phyloP scores from a whole-genome alignment of 768 basidiomycete species.

The Lactarius tabidus region DNA sequence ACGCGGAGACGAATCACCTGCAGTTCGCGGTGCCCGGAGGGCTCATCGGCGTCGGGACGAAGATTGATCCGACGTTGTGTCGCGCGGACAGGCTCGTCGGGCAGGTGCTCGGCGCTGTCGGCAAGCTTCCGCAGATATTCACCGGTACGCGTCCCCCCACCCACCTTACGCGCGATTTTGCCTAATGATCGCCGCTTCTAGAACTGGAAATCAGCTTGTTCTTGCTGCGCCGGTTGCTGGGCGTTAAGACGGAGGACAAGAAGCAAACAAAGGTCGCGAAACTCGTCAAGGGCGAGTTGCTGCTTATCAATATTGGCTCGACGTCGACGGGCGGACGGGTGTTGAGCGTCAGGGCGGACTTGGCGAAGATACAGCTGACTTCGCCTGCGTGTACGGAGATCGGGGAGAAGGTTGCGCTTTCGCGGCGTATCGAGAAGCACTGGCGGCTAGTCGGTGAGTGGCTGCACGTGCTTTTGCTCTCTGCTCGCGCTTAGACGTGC shows the following conservation, averaged over 20 bases:
- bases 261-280: slow-evolving; percentile 96
- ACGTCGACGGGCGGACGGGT: slow-evolving; percentile 97
- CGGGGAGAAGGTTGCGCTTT: slow-evolving; percentile 95
- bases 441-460: slow-evolving; percentile 92
- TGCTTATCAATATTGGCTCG: slow-evolving; percentile 97
- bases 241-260: slow-evolving; percentile 98
- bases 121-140: slow-evolving; percentile 91
- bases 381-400: slow-evolving; percentile 95
- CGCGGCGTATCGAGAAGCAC: slow-evolving; percentile 94
- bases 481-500: neutral
- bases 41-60: slow-evolving; percentile 96
- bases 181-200: slow-evolving; percentile 29
- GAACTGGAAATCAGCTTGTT: slow-evolving; percentile 92
- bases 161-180: neutral
- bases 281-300: slow-evolving; percentile 83
- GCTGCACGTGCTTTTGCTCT: neutral
- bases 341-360: slow-evolving; percentile 87
- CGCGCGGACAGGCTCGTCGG: slow-evolving; percentile 96
- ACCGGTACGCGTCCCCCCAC: slow-evolving; percentile 49
- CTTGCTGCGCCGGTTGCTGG: slow-evolving; percentile 91
- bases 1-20: slow-evolving; percentile 92
- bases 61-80: slow-evolving; percentile 94
- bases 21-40: slow-evolving; percentile 97
- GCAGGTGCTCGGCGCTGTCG: slow-evolving; percentile 92
- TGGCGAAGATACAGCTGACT: slow-evolving; percentile 91